Base-by-base conservation (phyloP, 129 eudicot species). In the Logfia minima region DNA sequence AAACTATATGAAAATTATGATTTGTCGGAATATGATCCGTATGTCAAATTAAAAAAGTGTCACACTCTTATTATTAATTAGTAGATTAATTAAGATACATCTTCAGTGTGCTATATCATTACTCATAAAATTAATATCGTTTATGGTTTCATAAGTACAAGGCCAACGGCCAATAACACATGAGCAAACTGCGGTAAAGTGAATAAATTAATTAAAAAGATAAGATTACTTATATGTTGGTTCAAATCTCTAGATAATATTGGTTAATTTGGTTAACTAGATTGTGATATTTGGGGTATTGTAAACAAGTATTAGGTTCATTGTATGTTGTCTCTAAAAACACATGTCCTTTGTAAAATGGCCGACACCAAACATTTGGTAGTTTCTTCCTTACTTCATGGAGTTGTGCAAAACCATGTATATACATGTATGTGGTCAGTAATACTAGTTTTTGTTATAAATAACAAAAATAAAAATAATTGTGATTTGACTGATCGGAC, bases 331-430 rank as follows among this genome's bases (percentile, higher is more conserved):
- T 81, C 41, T 67, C 22, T 67, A 43, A 16, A 74, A 66, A 80
- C 80, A 80, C 79, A 58, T 56, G 63, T 75, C 71, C 19, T 75
- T 61, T 68, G 75, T 80, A 39, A 66, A 29, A 72, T 56, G 61
- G 76, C 76, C 65, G 84, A 75, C 80, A 81, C 65, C 65, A 75
- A 52, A 81, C 84, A 81, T 68, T 75, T 81, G 76, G 76, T 75
- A 68, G 71, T 81, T 81, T 81, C 84, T 68, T 81, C 76, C 80
- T 81, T 75, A 68, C 84, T 81, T 81, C 80, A 75, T 81, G 80
- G 71, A 81, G 10, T 68, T 68, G 56, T 68, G 79, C 35, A 59
- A 59, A 68, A 48, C 66, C 66, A 81, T 81, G 56, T 32, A 74
- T 21, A 80, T 74, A 70, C 76, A 79, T 79, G 31, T 71, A 71